phyloP scores from a whole-genome alignment of 164 flowering plant genomes.

The Echeveria elegans region DNA sequence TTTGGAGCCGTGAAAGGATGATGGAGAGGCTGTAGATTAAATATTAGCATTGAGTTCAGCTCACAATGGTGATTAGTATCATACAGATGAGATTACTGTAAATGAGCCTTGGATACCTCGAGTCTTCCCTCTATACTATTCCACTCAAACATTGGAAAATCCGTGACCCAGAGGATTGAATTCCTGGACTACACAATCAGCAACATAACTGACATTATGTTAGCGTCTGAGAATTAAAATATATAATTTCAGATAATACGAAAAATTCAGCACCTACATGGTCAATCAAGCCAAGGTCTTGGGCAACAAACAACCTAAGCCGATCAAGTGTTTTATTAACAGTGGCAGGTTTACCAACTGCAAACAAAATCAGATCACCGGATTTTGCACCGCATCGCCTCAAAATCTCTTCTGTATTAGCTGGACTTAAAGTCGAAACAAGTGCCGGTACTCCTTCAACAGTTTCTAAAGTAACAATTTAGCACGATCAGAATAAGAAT shows the following conservation, averaged over 20 bases:
- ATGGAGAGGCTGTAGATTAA: conserved; percentile 65
- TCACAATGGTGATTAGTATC: background rate
- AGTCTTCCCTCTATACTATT: conserved; percentile 75
- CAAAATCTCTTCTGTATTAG: conserved; percentile 38
- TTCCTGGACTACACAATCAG: conserved; percentile 50
- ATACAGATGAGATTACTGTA: background rate
- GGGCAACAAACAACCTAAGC: conserved; percentile 57
- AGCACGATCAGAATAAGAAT: conserved; percentile 7
- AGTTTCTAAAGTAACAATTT: conserved; percentile 26
- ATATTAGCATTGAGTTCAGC: background rate
- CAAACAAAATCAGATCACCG: conserved; percentile 89
- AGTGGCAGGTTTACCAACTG: conserved; percentile 51
- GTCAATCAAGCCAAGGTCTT: conserved; percentile 65
- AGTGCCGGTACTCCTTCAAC: conserved; percentile 81
- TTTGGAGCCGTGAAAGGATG: conserved; percentile 98
- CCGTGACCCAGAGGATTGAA: conserved; percentile 89
- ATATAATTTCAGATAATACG: background rate
- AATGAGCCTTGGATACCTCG: conserved; percentile 45
- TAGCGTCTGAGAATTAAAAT: background rate
- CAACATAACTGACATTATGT: background rate
- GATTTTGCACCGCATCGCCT: conserved; percentile 48
- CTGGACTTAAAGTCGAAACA: conserved; percentile 50
- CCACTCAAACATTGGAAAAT: conserved; percentile 99
- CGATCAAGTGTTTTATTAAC: conserved; percentile 83
- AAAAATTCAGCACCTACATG: conserved; percentile 36